Evolutionary conservation across 2,329 filamentous ascomycete species (phyloP), one percentile per base, ranked within the genome.

Genomic region (Chaetomium sp.): DNA sequence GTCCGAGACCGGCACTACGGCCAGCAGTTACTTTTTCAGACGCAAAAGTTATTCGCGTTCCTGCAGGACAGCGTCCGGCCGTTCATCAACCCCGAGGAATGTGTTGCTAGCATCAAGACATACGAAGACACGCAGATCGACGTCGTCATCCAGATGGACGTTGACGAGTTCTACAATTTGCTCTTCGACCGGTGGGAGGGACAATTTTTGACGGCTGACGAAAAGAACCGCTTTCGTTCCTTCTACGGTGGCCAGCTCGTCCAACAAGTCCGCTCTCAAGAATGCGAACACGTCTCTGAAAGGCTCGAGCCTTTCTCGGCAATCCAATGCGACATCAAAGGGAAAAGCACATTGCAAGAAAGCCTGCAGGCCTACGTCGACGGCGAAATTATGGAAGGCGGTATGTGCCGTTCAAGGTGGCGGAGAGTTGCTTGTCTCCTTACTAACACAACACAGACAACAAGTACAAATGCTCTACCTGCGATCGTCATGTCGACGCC

Each of bases 91-190:
- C 91, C 95, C 0, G 81, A 83, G 58, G 82, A 82, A 1, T 88
- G 96, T 67, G 90, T 95, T 16, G 82, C 83, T 38, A 89, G 87
- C 49, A 92, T 98, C 72, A 89, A 87, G 70, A 94, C 90, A 0
- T 94, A 93, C 64, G 92, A 96, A 42, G 90, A 93, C 64, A 84
- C 87, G 2, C 83, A 86, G 19, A 96, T 99, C 68, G 93, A 98
- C 75, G 89, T 96, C 29, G 87, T 89, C 63, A 87, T 91, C 65
- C 95, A 99, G 76, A 98, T 99, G 92, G 95, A 99, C 74, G 95
- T 97, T 5, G 95, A 98, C 71, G 93, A 97, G 75, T 99, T 98
- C 75, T 98, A 96, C 79, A 97, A 95, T 72, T 83, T 97, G 4
- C 83, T 99, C 0, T 95, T 98, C 71, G 93, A 96, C 75, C 87